phyloP scores from a whole-genome alignment of 306 rosid species.

The Quercus wislizeni region DNA sequence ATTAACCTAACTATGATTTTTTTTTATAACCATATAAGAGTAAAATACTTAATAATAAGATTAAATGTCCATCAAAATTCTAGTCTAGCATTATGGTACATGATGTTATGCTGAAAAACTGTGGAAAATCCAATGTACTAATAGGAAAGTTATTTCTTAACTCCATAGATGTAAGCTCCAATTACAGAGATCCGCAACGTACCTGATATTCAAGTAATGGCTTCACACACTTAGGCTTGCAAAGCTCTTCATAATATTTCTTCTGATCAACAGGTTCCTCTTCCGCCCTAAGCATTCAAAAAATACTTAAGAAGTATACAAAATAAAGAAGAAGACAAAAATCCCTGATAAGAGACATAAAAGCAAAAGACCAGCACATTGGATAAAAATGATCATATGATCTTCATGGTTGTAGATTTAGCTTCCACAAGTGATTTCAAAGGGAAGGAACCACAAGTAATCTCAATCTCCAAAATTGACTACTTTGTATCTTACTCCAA shows the following conservation, averaged over 20 bases:
- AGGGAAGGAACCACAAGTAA: background rate
- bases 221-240: constrained; percentile 98
- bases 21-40: no score
- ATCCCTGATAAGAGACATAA: background rate
- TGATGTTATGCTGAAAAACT: background rate
- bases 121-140: background rate
- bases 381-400: background rate
- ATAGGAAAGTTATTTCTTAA: background rate
- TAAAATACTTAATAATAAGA: no score
- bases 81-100: no score
- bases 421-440: background rate
- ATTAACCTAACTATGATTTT: no score
- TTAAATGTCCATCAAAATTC: no score
- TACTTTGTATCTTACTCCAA: background rate
- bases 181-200: background rate
- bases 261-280: constrained; percentile 96
- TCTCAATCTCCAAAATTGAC: background rate
- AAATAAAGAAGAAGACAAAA: background rate
- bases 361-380: background rate
- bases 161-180: background rate
- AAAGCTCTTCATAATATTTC: constrained; percentile 70
- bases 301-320: background rate
- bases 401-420: background rate
- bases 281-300: constrained; percentile 72
- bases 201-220: constrained; percentile 85